Conservation (phyloP, 2,329 filamentous ascomycete genomes). For the Triangularia verruculosa region DNA sequence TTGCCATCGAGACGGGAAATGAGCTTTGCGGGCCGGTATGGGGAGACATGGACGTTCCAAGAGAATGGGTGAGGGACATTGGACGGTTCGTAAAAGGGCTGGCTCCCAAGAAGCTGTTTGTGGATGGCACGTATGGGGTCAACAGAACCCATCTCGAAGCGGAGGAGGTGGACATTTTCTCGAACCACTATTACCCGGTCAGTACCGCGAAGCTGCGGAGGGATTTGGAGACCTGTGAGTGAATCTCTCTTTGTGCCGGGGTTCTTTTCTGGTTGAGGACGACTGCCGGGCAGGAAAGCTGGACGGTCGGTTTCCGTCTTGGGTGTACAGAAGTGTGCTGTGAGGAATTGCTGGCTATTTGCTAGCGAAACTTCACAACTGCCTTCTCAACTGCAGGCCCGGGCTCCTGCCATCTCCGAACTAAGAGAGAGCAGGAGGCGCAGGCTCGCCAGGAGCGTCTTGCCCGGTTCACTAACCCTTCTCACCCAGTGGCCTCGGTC, state of each 20-base stretch:
- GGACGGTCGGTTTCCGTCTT: background rate
- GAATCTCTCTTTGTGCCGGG: background rate
- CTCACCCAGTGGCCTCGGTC: conserved; percentile 34
- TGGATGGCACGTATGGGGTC: conserved; percentile 49
- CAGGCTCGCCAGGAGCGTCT: background rate
- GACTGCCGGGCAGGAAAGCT: background rate
- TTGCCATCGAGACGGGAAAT: conserved; percentile 49
- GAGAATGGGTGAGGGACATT: conserved; percentile 42
- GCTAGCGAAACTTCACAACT: background rate
- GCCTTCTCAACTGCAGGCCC: background rate
- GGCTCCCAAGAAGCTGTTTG: conserved; percentile 43
- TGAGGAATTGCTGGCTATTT: background rate
- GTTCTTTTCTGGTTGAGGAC: background rate
- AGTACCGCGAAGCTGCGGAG: conserved; percentile 38
- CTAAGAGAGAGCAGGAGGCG: background rate
- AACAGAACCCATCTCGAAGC: conserved; percentile 43
- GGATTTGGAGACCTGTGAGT: conserved; percentile 30
- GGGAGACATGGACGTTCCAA: conserved; percentile 44
- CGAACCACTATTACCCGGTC: conserved; percentile 47
- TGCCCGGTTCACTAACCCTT: background rate
- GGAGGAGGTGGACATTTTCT: conserved; percentile 45
- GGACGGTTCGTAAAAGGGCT: conserved; percentile 41
- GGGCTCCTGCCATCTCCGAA: background rate
- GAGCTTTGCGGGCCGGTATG: conserved; percentile 44
- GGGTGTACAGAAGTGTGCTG: background rate